These are phyloP conservation scores for Cardamine occulta DNA, from an alignment of 345 rosid species.

Conservation along the genomic window DNA sequence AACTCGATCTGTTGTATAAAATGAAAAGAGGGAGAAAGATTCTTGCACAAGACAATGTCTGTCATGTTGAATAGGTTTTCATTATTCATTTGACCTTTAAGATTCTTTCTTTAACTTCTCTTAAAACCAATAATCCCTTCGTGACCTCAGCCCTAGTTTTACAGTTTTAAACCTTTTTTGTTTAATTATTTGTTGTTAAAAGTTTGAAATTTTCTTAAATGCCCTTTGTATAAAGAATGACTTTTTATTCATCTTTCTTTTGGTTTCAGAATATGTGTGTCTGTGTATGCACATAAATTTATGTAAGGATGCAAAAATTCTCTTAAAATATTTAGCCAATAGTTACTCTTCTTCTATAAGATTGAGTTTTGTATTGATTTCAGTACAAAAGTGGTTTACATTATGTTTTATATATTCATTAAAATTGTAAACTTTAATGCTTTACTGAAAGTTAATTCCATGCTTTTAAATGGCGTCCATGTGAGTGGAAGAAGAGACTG, in stretches of 20 bases:
- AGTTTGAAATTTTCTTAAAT: constrained; percentile 39
- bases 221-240: constrained; percentile 18
- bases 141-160: constrained; percentile 50
- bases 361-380: constrained; percentile 38
- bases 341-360: constrained; percentile 21
- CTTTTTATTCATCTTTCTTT: constrained; percentile 7
- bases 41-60: constrained; percentile 45
- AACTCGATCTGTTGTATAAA: constrained; percentile 32
- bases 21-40: constrained; percentile 43
- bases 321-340: constrained; percentile 34
- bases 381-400: constrained; percentile 31
- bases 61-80: constrained; percentile 43
- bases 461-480: constrained; percentile 43
- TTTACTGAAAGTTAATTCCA: constrained; percentile 33
- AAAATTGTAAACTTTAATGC: constrained; percentile 30
- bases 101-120: constrained; percentile 44
- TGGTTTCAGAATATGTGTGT: constrained; percentile 14
- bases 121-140: constrained; percentile 34
- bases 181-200: constrained; percentile 5
- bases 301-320: background rate
- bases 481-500: constrained; percentile 35
- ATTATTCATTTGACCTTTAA: constrained; percentile 46
- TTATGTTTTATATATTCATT: constrained; percentile 17
- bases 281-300: background rate
- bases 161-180: background rate